Evolutionary conservation across 768 basidiomycete species (phyloP), one percentile per base, ranked within the genome.

Genomic region (Hypholoma fasciculare): DNA sequence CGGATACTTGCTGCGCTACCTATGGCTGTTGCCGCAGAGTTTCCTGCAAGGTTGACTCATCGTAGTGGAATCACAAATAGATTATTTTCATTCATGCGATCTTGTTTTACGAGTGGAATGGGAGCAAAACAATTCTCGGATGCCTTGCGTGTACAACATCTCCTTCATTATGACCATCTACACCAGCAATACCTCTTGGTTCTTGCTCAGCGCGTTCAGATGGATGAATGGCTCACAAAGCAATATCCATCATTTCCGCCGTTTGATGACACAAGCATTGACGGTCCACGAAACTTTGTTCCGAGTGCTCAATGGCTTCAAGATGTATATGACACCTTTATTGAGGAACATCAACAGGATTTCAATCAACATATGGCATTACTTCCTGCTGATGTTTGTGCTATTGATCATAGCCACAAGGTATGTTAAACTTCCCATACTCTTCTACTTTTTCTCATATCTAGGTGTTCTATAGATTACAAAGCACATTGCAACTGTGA

Each of bases 401-500:
- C 47, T 8, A 6, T 48, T 48, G 47, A 48, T 26, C 47, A 48
- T 52, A 58, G 12, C 49, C 57, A 39, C 11, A 57, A 30, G 20
- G 48, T 48, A 48, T 30, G 2, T 26, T 26, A 26, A 3, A 26
- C 20, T 26, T 48, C 12, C 20, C 8, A 26, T 26, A 26, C 8
- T 26, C 12, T 14, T 48, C 27, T 30, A 30, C 27, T 30, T 30
- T 30, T 30, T 4, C 7, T 30, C 7, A 7, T 14, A 14, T 44
- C 14, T 14, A 14, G 3, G 4, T 42, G 17, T 19, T 2, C 1
- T 44, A 16, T 46, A 72, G 66, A 49, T 71, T 11, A 60, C 65
- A n/a, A 71, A 70, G 23, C 65, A 69, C 19, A 62, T 72, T 43
- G 62, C 62, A 11, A 65, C 63, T 26, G 63, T 71, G 7, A 61